These are phyloP conservation scores for Centrapalus pauciflorus DNA, from an alignment of 129 eudicot species.

Conservation along the genomic window DNA sequence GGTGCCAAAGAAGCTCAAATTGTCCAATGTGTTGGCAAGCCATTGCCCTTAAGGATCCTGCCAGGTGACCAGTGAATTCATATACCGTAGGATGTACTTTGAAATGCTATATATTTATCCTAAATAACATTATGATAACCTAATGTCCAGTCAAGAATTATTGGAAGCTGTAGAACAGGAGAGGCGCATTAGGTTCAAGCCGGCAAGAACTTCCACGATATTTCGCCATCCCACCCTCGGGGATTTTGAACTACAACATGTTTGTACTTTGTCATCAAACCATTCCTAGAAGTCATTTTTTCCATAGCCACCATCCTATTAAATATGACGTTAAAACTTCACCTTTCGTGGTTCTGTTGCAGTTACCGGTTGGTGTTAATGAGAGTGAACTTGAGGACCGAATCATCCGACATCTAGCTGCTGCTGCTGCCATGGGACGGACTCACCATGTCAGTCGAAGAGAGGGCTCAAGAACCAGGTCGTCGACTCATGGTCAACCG, in stretches of 20 bases:
- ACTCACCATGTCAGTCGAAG: neutral
- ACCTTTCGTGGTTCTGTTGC: no score
- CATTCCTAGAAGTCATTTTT: no score
- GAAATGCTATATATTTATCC: neutral
- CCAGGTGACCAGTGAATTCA: slow-evolving; percentile 32
- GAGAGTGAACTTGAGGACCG: neutral
- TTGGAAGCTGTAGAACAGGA: slow-evolving; percentile 70
- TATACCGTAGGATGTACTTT: neutral
- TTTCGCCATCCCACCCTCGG: slow-evolving; percentile 74
- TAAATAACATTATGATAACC: no score
- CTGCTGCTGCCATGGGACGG: neutral
- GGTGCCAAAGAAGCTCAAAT: slow-evolving; percentile 86
- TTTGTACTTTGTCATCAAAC: no score
- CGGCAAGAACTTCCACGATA: slow-evolving; percentile 54
- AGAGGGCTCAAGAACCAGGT: neutral
- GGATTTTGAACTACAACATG: slow-evolving; percentile 69
- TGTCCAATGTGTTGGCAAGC: slow-evolving; percentile 94
- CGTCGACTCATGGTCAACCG: neutral
- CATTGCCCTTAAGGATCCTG: slow-evolving; percentile 61
- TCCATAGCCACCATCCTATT: no score
- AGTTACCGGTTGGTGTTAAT: neutral
- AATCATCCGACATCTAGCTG: neutral
- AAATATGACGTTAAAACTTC: no score
- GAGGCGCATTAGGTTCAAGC: slow-evolving; percentile 43
- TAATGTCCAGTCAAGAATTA: slow-evolving; percentile 71